Base-by-base conservation (phyloP, 768 basidiomycete genomes). In the Phlebiopsis gigantea region DNA sequence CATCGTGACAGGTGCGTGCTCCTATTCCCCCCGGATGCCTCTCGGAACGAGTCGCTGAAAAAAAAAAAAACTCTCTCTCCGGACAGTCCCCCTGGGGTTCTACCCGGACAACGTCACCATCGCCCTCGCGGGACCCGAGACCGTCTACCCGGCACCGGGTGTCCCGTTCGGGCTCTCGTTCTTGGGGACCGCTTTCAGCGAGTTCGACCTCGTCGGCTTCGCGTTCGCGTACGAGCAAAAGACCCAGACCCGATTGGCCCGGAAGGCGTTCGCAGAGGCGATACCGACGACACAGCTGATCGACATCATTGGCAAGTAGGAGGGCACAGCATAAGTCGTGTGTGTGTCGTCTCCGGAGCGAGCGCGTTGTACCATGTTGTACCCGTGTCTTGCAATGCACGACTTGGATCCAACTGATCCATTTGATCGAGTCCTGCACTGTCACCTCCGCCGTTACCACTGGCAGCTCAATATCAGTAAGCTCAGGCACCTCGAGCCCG, bases 151-250 rank as follows among this genome's bases (percentile, higher is more conserved):
- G 0, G 77, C 76, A 0, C 84, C 66, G 3, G 81, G 81, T 10
- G 76, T 80, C 41, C 84, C 84, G 0, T 81, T 85, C 46, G 85
- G 85, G 0, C 66, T 86, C 5, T 78, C 82, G 2, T 86, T 87
- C 70, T 62, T 84, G 9, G 82, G 83, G 0, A 81, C 83, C 0
- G 80, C 79, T 14, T 87, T 80, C 65, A 79, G 79, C 43, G 85
- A 85, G 55, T 79, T 77, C 62, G 67, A 75, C 19, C 72, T 87
- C 45, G 75, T 87, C 56, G 73, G 78, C 0, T 77, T 81, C 57
- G 86, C 75, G 2, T 86, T 77, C 68, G 84, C 84, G 1, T 86
- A 82, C 59, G 85, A 88, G 61, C 71, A 72, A 55, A 62, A 63
- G 47, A 73, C 72, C 14, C 68, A 71, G 45, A 66, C 59, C 17